These are phyloP conservation scores for Phytophthora fragariaefolia DNA, from an alignment of 352 stramenopile genomes.

Conservation along the genomic window DNA sequence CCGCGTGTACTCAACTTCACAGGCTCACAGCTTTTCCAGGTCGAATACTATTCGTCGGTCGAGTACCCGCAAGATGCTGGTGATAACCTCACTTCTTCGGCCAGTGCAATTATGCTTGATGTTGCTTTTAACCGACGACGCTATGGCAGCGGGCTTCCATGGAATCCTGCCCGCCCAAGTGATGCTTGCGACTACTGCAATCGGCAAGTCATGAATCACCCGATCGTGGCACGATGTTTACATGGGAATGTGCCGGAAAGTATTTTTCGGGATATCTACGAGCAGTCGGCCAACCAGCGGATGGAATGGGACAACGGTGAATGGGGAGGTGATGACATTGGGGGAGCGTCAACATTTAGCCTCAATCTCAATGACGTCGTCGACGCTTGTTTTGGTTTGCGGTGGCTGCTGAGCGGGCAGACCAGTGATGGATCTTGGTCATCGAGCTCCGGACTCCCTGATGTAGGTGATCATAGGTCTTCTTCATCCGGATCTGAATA, in stretches of 20 bases:
- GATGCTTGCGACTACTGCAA: constrained; percentile 30
- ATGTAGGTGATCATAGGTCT: constrained; percentile 12
- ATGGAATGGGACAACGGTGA: constrained; percentile 30
- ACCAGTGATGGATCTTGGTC: constrained; percentile 20
- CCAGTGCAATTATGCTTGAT: constrained; percentile 30
- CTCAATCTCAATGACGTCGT: constrained; percentile 20
- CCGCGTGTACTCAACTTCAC: constrained; percentile 52
- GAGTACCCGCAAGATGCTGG: constrained; percentile 26
- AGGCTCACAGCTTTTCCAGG: constrained; percentile 50
- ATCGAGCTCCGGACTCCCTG: constrained; percentile 12
- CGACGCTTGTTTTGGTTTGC: constrained; percentile 29
- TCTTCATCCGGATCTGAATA: constrained; percentile 9
- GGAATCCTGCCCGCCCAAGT: constrained; percentile 33
- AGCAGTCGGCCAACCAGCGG: constrained; percentile 6
- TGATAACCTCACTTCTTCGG: constrained; percentile 1
- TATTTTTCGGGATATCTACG: constrained; percentile 30
- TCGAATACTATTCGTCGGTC: constrained; percentile 45
- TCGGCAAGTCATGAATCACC: constrained; percentile 20
- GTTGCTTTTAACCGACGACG: constrained; percentile 41
- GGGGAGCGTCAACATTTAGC: neutral
- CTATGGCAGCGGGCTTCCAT: constrained; percentile 44
- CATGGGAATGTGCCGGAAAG: constrained; percentile 29
- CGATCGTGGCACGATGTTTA: constrained; percentile 35
- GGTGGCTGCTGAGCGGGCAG: constrained; percentile 25
- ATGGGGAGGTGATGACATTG: neutral